Evolutionary conservation across 495 filamentous ascomycete genomes (phyloP), one percentile per base, ranked within the genome.

Genomic region (Xanthoparmelia taractica): DNA sequence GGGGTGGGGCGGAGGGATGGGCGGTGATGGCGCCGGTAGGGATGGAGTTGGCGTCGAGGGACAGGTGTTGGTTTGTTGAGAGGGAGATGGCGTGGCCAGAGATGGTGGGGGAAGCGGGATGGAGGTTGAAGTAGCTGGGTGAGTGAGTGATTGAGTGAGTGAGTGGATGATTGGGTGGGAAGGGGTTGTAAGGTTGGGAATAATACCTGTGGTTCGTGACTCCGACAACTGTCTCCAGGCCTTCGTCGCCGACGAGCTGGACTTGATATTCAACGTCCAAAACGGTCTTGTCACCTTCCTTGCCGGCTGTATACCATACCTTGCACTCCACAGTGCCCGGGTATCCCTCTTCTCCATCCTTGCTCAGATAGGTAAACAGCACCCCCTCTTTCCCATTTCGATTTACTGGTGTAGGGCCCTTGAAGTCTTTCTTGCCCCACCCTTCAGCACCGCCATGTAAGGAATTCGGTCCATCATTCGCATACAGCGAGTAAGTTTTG

Each of bases 181-280:
- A 25, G n/a, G n/a, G n/a, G n/a, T n/a, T n/a, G n/a, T n/a, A n/a
- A 10, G 15, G 7, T 50, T 58, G 37, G 33, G 15, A 36, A 8
- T 73, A 80, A 62, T 77, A 95, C 91, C 89, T 94, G 76, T 97
- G 93, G 76, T 97, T 97, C 36, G 93, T 97, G 68, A 96, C 80
- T 69, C 90, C 93, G 66, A 97, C 80, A 4, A 86, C 87, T 0
- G 93, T 97, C 80, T 97, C 93, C 29, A 90, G 84, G 29, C 85
- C 85, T 37, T 87, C 85, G 57, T 85, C 82, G 2, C 84, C 87
- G 2, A 92, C 81, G 52, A 97, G 77, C 71, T 92, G 84, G 1
- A 87, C 90, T 79, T 96, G 90, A 73, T 93, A 97, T 74, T 97
- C 93, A 17, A 91, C 87, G 31, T 85, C 85, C 61, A 97, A 74